Evolutionary conservation across 1,139 yeast species (phyloP).

Genomic region (Blastobotrys proliferans): DNA sequence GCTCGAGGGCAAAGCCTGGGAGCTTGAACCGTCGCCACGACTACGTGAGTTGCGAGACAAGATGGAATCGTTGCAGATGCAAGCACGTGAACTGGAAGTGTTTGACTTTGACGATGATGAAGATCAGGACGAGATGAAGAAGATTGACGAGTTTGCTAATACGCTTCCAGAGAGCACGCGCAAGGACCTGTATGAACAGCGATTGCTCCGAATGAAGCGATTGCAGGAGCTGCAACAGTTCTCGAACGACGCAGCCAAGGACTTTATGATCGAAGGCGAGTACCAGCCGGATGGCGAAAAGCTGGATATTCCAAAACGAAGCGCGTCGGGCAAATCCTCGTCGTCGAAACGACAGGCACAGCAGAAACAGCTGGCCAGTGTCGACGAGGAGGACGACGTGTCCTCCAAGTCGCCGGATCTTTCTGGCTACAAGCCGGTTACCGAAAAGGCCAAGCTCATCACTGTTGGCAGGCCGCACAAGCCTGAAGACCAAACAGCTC

Average conservation of each 20-base stretch:
- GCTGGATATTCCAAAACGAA: neutral
- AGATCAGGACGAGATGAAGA: slow-evolving; percentile 12
- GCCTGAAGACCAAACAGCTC: slow-evolving; percentile 3
- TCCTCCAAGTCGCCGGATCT: slow-evolving; percentile 3
- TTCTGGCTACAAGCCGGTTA: slow-evolving; percentile 15
- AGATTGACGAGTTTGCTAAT: slow-evolving; percentile 15
- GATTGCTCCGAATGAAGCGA: slow-evolving; percentile 27
- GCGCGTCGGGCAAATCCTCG: neutral
- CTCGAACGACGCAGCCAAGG: slow-evolving; percentile 33
- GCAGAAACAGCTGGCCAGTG: neutral
- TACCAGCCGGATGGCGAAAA: slow-evolving; percentile 6
- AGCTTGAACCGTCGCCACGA: slow-evolving; percentile 72
- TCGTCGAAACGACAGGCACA: neutral
- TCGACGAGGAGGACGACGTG: neutral
- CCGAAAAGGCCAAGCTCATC: slow-evolving; percentile 26
- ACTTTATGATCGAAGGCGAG: slow-evolving; percentile 13
- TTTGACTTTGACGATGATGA: slow-evolving; percentile 56
- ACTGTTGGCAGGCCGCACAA: slow-evolving; percentile 19
- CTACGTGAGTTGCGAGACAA: slow-evolving; percentile 72
- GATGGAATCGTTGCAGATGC: slow-evolving; percentile 80
- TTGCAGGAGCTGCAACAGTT: slow-evolving; percentile 31
- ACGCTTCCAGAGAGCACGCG: slow-evolving; percentile 18
- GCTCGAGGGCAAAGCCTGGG: slow-evolving; percentile 48
- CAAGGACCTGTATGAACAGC: slow-evolving; percentile 27
- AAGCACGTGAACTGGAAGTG: slow-evolving; percentile 84